Base-by-base conservation (phyloP, 257 asterid genomes). In the Solanum dulcamara region DNA sequence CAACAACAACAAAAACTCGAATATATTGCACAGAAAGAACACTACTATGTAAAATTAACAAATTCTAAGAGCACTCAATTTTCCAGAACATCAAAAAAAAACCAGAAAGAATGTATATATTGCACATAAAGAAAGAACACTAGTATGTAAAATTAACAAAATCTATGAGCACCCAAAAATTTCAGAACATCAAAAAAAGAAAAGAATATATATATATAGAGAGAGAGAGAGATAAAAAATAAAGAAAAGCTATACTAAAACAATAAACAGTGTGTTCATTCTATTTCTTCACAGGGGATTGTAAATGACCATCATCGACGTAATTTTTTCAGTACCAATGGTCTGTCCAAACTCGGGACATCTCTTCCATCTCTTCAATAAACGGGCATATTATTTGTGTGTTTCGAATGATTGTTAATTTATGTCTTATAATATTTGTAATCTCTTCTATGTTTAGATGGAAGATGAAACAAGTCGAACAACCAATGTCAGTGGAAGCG, bases 331-430 rank as follows among this genome's bases (percentile, higher is more conserved):
- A 72, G 55, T 72, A 40, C 22, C 35, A 38, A 12, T 72, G 81
- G 55, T 38, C 55, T 72, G 2, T 13, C 81, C 81, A 72, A 4
- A 72, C 81, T n/a, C 4, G 33, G 0, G 55, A 72, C 81, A 72
- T 72, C 55, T 40, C 81, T 72, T 72, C 92, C n/a, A n/a, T n/a
- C n/a, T n/a, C n/a, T n/a, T n/a, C n/a, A n/a, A n/a, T n/a, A n/a
- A 1, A 88, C 88, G 1, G 90, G 92, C n/a, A 89, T 84, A 10
- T 87, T 88, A 77, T 88, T 89, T 0, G 90, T 87, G n/a, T n/a
- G n/a, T n/a, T n/a, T n/a, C n/a, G n/a, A n/a, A n/a, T n/a, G n/a
- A n/a, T n/a, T n/a, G n/a, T n/a, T n/a, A n/a, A n/a, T n/a, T n/a
- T n/a, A n/a, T n/a, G n/a, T n/a, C n/a, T n/a, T n/a, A n/a, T n/a